Base-by-base conservation (phyloP, 108 stramenopile species). In the Aurantiochytrium sp. region DNA sequence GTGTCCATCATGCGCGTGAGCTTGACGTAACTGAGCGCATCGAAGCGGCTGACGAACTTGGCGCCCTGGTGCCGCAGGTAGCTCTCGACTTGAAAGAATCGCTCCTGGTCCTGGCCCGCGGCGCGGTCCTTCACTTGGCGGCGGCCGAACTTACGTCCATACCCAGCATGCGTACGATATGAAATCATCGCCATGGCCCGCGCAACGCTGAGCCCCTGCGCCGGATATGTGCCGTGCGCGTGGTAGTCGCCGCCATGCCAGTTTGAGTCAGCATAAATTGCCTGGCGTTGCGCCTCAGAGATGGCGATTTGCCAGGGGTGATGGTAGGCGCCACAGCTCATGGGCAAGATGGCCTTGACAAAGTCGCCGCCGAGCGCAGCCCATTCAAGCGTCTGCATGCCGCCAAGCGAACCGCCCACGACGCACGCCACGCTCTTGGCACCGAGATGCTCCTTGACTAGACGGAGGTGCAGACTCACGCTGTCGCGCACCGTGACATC, bases 371-470 rank as follows among this genome's bases (percentile, higher is more conserved):
- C 76, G 60, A 87, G 60, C 44, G 59, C 12, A 5, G 83, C 83
- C 72, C 49, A 90, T 58, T 83, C 72, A 45, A 90, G 57, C n/a
- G 73, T 71, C 73, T 90, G 89, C 89, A 90, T 90, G 45, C 89
- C 89, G 16, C 89, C 89, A 6, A 90, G 58, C 28, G 49, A 55
- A 10, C 72, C 89, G n/a, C 89, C 89, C n/a, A 90, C 53, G 44
- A 90, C 76, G 25, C 72, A 73, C 49, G 73, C 72, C 23, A 90
- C 87, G 44, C 49, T 72, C 43, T 19, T 4, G 12, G 72, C 25
- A 8, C 60, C 60, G 25, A 90, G 60, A 28, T 59, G 58, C 58
- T 90, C 58, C 45, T 47, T 14, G 42, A 87, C 28, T 59, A 59
- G 59, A 14, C 28, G 44, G 5, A 45, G 23, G 58, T 90, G 89